Conservation (phyloP, 2,329 filamentous ascomycete genomes). For the Ciborinia camelliae region DNA sequence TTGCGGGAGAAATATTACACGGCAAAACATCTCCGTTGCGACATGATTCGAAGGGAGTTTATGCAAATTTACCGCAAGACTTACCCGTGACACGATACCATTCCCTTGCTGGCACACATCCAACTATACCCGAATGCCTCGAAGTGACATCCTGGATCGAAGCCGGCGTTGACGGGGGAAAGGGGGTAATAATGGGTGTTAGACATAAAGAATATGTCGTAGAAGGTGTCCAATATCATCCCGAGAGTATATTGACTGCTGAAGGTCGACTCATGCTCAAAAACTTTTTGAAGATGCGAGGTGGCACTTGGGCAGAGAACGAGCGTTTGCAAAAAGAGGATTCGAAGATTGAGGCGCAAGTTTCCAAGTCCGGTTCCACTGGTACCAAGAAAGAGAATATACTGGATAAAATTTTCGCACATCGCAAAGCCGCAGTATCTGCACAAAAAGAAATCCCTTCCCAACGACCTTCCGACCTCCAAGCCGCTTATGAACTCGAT, state of each 20-base stretch:
- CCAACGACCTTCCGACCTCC: conserved; percentile 75
- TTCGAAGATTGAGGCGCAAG: conserved; percentile 31
- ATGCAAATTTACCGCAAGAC: conserved; percentile 72
- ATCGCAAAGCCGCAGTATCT: conserved; percentile 70
- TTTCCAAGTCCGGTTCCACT: conserved; percentile 28
- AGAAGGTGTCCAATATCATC: conserved; percentile 98
- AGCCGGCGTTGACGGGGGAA: conserved; percentile 68
- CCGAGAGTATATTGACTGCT: conserved; percentile 92
- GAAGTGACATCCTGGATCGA: conserved; percentile 90
- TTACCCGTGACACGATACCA: conserved; percentile 93
- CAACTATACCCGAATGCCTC: conserved; percentile 78
- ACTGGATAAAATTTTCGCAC: conserved; percentile 83
- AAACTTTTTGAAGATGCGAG: conserved; percentile 85
- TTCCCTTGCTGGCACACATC: conserved; percentile 87
- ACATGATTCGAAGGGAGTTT: conserved; percentile 91
- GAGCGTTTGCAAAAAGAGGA: conserved; percentile 51
- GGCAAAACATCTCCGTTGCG: conserved; percentile 91
- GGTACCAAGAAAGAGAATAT: conserved; percentile 72
- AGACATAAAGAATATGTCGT: conserved; percentile 86
- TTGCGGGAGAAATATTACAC: conserved; percentile 93
- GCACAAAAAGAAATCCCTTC: conserved; percentile 84
- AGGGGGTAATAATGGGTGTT: conserved; percentile 93
- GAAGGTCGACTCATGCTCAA: conserved; percentile 85
- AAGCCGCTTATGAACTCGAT: conserved; percentile 81
- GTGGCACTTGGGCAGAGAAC: conserved; percentile 89